Conservation (phyloP, 129 eudicot genomes). For the Gnaphalium uliginosum region DNA sequence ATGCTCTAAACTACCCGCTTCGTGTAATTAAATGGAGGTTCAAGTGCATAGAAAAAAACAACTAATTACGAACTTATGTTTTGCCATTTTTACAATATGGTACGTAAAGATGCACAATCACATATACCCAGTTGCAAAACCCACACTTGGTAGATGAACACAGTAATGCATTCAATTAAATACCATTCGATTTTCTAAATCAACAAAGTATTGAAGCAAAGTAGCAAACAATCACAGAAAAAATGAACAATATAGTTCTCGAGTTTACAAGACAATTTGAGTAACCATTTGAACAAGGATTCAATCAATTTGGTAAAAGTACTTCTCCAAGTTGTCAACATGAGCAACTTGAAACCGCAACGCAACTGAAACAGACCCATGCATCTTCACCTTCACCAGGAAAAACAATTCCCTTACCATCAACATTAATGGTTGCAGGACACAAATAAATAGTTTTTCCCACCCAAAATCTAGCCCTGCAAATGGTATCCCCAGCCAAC, state of each 20-base stretch:
- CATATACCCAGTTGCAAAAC: too few species aligned
- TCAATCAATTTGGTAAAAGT: conserved; percentile 6
- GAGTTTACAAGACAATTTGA: not conserved
- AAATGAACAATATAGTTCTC: not conserved
- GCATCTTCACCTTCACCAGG: conserved; percentile 3
- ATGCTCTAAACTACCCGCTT: too few species aligned
- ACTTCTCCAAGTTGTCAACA: not conserved
- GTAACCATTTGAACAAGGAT: not conserved
- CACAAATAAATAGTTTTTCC: conserved; percentile 10
- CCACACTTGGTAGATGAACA: too few species aligned
- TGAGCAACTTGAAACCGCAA: conserved; percentile 11
- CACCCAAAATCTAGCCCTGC: conserved; percentile 17
- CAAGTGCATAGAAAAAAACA: too few species aligned
- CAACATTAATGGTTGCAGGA: conserved; percentile 14
- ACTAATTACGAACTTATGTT: too few species aligned
- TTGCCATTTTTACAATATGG: too few species aligned
- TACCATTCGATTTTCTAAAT: too few species aligned
- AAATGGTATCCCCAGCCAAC: conserved; percentile 17
- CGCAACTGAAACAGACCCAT: conserved; percentile 17
- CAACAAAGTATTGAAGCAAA: too few species aligned
- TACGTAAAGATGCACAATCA: too few species aligned
- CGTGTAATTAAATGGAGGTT: too few species aligned
- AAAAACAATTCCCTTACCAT: conserved; percentile 1
- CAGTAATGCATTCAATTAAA: too few species aligned
- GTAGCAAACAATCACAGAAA: too few species aligned